Evolutionary conservation across 129 eudicot genomes (phyloP).

Genomic region (Artemisia annua): DNA sequence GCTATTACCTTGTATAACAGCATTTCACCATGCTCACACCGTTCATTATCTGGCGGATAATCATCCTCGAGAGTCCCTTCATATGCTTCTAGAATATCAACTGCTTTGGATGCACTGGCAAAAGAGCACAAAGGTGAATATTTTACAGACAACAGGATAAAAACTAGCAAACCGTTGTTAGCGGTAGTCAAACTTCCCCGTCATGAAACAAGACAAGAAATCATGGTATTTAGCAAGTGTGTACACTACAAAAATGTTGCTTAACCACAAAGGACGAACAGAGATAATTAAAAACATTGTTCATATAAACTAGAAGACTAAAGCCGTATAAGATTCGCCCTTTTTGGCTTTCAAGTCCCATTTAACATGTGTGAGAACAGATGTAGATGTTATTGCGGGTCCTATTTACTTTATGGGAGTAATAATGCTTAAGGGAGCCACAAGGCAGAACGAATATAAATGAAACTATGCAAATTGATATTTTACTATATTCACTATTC

Average conservation of each 20-base stretch:
- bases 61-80: slow-evolving; percentile 96
- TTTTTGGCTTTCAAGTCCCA: too few species aligned
- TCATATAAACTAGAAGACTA: too few species aligned
- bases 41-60: slow-evolving; percentile 93
- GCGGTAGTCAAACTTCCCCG: neutral
- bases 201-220: too few species aligned
- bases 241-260: too few species aligned
- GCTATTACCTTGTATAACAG: slow-evolving; percentile 76
- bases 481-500: neutral
- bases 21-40: slow-evolving; percentile 95
- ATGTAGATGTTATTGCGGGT: slow-evolving; percentile 3
- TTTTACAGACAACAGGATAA: neutral
- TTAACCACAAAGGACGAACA: too few species aligned
- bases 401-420: neutral
- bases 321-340: too few species aligned
- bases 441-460: neutral
- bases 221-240: too few species aligned
- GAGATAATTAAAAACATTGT: too few species aligned
- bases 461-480: neutral
- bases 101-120: slow-evolving; percentile 78
- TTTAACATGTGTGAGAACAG: neutral
- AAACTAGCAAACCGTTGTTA: neutral
- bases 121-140: slow-evolving; percentile 12
- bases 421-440: neutral
- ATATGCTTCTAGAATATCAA: slow-evolving; percentile 97